Conservation (phyloP, 306 rosid species). For the Cicer bijugum region DNA sequence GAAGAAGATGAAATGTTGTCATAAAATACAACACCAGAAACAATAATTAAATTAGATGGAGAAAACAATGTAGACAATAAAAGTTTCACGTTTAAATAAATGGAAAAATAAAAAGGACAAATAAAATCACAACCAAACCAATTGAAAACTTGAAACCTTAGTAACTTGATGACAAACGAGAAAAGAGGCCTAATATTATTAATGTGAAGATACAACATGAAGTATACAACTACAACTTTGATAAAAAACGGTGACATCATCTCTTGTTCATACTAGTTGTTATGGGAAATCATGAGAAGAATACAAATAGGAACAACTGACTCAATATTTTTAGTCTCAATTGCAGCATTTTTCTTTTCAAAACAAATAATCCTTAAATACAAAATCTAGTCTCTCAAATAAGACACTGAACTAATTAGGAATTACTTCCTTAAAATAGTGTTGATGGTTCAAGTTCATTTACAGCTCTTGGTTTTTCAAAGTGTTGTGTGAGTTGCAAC, state of each 20-base stretch:
- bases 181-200: conserved; percentile 30
- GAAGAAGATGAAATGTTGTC: conserved; percentile 46
- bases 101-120: neutral
- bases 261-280: neutral
- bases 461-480: conserved; percentile 9
- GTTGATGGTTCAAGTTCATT: too few species aligned
- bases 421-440: neutral
- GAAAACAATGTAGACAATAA: conserved; percentile 27
- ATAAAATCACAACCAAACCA: conserved; percentile 27
- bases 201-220: conserved; percentile 26
- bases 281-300: conserved; percentile 15
- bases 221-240: neutral
- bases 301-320: conserved; percentile 2
- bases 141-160: conserved; percentile 1
- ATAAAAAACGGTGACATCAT: conserved; percentile 13
- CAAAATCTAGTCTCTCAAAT: neutral
- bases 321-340: conserved; percentile 1
- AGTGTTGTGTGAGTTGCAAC: neutral
- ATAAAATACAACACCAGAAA: conserved; percentile 23
- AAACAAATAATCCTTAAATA: neutral
- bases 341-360: too few species aligned
- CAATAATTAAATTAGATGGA: conserved; percentile 27
- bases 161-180: conserved; percentile 7
- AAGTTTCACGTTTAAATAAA: neutral
- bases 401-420: conserved; percentile 1